phyloP scores from a whole-genome alignment of 352 stramenopile species.

The Phytophthora hibernalis region DNA sequence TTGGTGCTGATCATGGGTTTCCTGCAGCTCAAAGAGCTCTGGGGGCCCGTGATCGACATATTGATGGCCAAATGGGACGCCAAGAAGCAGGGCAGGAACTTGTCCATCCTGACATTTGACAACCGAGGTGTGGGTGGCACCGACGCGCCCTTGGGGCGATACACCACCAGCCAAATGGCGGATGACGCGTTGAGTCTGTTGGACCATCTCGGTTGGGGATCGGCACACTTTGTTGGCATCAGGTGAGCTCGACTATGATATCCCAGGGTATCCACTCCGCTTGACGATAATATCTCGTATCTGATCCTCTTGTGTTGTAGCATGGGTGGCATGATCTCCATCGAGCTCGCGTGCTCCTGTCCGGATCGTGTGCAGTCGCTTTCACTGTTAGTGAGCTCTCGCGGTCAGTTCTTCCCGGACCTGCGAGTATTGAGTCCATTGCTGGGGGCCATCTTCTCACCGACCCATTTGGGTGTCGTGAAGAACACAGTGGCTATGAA shows the following conservation, averaged over 20 bases:
- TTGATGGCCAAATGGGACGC: slow-evolving; percentile 48
- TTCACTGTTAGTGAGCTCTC: slow-evolving; percentile 47
- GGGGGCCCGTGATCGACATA: slow-evolving; percentile 46
- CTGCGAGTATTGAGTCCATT: slow-evolving; percentile 36
- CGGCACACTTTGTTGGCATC: slow-evolving; percentile 48
- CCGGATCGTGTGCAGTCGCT: slow-evolving; percentile 53
- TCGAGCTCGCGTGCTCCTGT: slow-evolving; percentile 44
- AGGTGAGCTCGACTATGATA: slow-evolving; percentile 27
- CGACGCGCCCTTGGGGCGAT: slow-evolving; percentile 42
- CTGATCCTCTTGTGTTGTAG: slow-evolving; percentile 18
- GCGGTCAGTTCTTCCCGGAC: slow-evolving; percentile 42
- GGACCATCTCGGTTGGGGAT: slow-evolving; percentile 48
- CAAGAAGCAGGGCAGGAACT: slow-evolving; percentile 25
- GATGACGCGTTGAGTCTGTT: slow-evolving; percentile 46
- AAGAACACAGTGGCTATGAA: slow-evolving; percentile 45
- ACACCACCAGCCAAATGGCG: slow-evolving; percentile 55
- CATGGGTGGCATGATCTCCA: slow-evolving; percentile 64
- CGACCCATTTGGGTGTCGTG: slow-evolving; percentile 36
- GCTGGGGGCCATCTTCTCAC: slow-evolving; percentile 43
- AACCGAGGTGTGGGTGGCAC: slow-evolving; percentile 55
- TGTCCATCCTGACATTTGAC: slow-evolving; percentile 52
- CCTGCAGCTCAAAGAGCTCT: slow-evolving; percentile 51
- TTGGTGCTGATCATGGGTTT: slow-evolving; percentile 60
- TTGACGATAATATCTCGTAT: slow-evolving; percentile 2
- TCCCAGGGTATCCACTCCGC: slow-evolving; percentile 10